Evolutionary conservation across 495 filamentous ascomycete species (phyloP).

Genomic region (Pseudotulostoma volvatum): DNA sequence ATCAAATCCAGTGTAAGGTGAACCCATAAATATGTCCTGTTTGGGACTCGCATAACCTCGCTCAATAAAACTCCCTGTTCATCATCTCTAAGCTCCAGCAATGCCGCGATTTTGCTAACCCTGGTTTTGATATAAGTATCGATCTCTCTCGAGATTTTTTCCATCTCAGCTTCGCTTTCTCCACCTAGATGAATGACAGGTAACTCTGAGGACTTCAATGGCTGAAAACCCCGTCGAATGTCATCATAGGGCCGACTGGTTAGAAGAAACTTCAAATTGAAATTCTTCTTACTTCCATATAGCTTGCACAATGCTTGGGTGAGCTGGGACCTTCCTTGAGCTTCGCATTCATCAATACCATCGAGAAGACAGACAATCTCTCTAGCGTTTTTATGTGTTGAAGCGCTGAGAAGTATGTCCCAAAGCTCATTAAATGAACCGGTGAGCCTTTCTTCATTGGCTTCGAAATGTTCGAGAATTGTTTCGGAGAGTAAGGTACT

Average conservation of each 20-base stretch:
- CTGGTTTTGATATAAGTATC: slow-evolving; percentile 21
- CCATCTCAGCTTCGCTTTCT: slow-evolving; percentile 18
- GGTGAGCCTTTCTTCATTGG: background rate
- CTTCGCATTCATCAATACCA: slow-evolving; percentile 26
- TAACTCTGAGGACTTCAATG: slow-evolving; percentile 2
- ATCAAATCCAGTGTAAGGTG: slow-evolving; percentile 15
- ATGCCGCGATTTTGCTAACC: slow-evolving; percentile 7
- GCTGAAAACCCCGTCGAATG: slow-evolving; percentile 10
- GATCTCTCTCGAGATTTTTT: slow-evolving; percentile 24
- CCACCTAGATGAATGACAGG: slow-evolving; percentile 24
- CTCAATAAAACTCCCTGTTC: slow-evolving; percentile 15
- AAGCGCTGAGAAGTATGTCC: slow-evolving; percentile 16
- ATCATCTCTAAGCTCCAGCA: slow-evolving; percentile 4
- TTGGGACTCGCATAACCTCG: slow-evolving; percentile 13
- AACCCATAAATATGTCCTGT: slow-evolving; percentile 27
- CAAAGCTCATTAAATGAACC: slow-evolving; percentile 8
- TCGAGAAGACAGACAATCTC: slow-evolving; percentile 29
- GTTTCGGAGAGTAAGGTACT: background rate
- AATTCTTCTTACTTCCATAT: background rate
- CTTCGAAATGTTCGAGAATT: background rate
- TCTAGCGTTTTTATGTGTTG: slow-evolving; percentile 12
- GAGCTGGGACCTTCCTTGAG: slow-evolving; percentile 3
- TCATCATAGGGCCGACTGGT: slow-evolving; percentile 23
- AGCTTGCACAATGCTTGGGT: background rate
- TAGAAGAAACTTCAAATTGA: slow-evolving; percentile 20